Base-by-base conservation (phyloP, 306 rosid species). In the Quercus ilex region DNA sequence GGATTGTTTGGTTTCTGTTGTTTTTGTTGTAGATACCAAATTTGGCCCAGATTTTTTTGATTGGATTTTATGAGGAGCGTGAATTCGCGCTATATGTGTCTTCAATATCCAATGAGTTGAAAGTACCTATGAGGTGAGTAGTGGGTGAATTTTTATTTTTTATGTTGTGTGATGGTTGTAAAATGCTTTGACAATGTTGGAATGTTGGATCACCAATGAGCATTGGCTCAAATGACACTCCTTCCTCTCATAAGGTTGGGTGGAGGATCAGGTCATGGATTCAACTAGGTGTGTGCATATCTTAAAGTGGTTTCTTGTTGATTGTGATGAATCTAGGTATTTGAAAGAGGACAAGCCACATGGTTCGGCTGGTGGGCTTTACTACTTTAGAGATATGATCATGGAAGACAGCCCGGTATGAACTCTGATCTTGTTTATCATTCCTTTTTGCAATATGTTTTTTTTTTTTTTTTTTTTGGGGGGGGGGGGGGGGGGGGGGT, bases 271-370 rank as follows among this genome's bases (percentile, higher is more conserved):
- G 53, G 17, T 10, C 53, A 3, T 49, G 53, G 17, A 49, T 49
- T 49, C 53, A 49, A 49, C 53, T 49, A 49, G 53, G 5, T 49
- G 14, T 49, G 53, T 49, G 15, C 3, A 13, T 49, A 49, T 38
- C 72, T 87, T 59, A 76, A 35, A 35, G 4, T 58, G 20, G 62
- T 80, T 55, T 79, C 68, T 67, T 59, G 55, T 65, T 71, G 31
- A 58, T 76, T 31, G 41, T 57, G 56, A 86, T 56, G 55, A 55
- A 76, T 88, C 71, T 84, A 93, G 96, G 85, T 95, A 95, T 86
- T 90, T 95, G 90, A 95, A 87, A 83, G 99, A 95, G 86, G 99
- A 95, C 74, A 91, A 95, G 76, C 99, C 99, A 3, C 99, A 93
- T 75, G 99, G 98, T 69, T 95, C 98, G 5, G 98, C 99, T 1